phyloP scores from a whole-genome alignment of 306 rosid genomes.

The Lagenaria siceraria region DNA sequence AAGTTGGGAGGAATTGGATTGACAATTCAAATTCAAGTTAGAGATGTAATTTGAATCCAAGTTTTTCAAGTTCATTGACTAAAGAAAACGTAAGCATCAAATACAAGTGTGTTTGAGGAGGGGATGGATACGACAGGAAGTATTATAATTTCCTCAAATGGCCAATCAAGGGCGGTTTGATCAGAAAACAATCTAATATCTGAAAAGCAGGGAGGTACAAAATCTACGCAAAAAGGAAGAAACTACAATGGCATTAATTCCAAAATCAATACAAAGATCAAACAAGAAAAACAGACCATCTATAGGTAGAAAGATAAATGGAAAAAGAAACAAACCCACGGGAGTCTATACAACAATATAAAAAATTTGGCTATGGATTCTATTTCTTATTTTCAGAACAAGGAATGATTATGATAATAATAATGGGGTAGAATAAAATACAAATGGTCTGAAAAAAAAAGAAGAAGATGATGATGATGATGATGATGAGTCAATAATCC shows the following conservation, averaged over 20 bases:
- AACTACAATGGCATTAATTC: background rate
- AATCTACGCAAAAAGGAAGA: background rate
- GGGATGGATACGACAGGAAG: background rate
- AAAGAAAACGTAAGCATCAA: background rate
- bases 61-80: background rate
- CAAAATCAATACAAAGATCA: background rate
- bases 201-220: background rate
- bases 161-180: background rate
- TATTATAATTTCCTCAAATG: background rate
- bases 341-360: slow-evolving; percentile 10
- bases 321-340: background rate
- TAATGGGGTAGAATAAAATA: slow-evolving; percentile 16
- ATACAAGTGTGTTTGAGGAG: background rate
- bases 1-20: no score
- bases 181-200: background rate
- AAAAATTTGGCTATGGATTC: slow-evolving; percentile 13
- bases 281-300: background rate
- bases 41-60: no score
- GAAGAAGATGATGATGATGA: background rate
- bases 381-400: slow-evolving; percentile 29
- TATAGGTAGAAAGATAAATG: background rate
- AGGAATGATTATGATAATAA: background rate
- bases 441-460: slow-evolving; percentile 12
- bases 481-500: background rate
- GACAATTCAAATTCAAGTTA: no score